A percentile compares a stretch with the other conserved stretches of the same genome.
Conservation (phyloP, 2,329 filamentous ascomycete genomes). For the Pyrenophora teres region DNA sequence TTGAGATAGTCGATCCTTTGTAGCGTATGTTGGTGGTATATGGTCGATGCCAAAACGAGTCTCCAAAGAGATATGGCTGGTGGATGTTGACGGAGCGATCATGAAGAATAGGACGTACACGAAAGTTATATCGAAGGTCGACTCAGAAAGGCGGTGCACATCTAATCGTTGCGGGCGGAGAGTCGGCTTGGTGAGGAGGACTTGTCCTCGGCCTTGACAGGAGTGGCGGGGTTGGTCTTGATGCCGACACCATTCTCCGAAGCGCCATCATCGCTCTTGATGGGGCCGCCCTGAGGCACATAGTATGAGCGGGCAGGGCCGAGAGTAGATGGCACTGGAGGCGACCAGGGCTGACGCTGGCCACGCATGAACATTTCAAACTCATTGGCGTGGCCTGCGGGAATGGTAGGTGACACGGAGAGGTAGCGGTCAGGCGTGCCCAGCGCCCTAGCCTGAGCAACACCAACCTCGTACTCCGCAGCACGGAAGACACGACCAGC, state of each 20-base stretch:
- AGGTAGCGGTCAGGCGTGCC: constrained; percentile 42
- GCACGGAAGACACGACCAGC: constrained; percentile 94
- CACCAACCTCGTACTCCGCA: constrained; percentile 74
- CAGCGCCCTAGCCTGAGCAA: constrained; percentile 46
- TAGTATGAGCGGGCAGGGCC: constrained; percentile 40
- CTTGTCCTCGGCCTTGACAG: constrained; percentile 37
- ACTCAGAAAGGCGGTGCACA: constrained; percentile 1
- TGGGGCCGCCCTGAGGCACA: constrained; percentile 28
- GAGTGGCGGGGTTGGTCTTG: constrained; percentile 43
- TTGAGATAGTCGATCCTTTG: constrained; percentile 18
- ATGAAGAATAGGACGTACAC: constrained; percentile 39
- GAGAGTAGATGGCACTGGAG: constrained; percentile 42
- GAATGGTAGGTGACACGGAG: constrained; percentile 39
- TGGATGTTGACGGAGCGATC: constrained; percentile 35
- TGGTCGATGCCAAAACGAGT: constrained; percentile 26
- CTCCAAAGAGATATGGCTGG: constrained; percentile 26
- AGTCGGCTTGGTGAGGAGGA: constrained; percentile 31
- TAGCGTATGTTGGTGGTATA: constrained; percentile 21
- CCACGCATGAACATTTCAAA: constrained; percentile 47
- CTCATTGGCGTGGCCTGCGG: constrained; percentile 42
- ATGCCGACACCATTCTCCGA: constrained; percentile 38
- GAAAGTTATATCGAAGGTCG: constrained; percentile 17
- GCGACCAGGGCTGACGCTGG: constrained; percentile 44
- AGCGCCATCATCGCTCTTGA: constrained; percentile 36
- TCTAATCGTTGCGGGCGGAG: constrained; percentile 36